Percentiles rank a stretch among this genome's conserved stretches.
These are phyloP conservation scores for Penicillium oxalicum DNA, from an alignment of 2,329 filamentous ascomycete genomes.

Conservation along the genomic window DNA sequence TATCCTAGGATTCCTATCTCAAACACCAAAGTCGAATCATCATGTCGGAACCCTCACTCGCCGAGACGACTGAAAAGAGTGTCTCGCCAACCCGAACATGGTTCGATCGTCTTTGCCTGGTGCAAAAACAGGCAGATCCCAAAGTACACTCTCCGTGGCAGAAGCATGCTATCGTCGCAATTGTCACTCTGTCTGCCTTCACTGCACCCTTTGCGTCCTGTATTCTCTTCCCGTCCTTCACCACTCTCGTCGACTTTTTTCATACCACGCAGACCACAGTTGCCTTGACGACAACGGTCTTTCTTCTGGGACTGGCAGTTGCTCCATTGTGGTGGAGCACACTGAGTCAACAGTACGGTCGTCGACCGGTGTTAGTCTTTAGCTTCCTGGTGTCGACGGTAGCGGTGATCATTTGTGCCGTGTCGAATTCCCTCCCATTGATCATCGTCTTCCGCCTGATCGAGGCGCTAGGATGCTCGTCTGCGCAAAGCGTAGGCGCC, in stretches of 20 bases:
- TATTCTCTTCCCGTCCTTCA: slow-evolving; percentile 13
- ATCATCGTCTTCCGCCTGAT: slow-evolving; percentile 37
- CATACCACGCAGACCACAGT: slow-evolving; percentile 28
- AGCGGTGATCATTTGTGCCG: slow-evolving; percentile 33
- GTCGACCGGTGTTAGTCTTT: slow-evolving; percentile 34
- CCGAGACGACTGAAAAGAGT: not conserved
- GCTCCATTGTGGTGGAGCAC: slow-evolving; percentile 39
- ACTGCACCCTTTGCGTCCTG: slow-evolving; percentile 2
- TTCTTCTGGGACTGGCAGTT: slow-evolving; percentile 35
- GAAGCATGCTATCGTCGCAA: not conserved
- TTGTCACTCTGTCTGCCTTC: slow-evolving; percentile 1
- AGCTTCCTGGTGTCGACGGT: slow-evolving; percentile 34
- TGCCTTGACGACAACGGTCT: slow-evolving; percentile 36
- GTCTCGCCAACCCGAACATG: not conserved
- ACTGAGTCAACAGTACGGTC: slow-evolving; percentile 35
- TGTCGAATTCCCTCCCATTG: slow-evolving; percentile 33
- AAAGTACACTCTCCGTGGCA: not conserved
- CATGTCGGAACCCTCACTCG: not conserved
- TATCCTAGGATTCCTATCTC: not conserved
- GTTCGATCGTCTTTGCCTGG: slow-evolving; percentile 1
- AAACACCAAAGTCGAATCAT: not conserved
- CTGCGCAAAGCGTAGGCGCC: slow-evolving; percentile 30
- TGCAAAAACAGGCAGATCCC: not conserved
- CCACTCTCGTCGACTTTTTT: slow-evolving; percentile 29
- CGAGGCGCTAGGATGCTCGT: slow-evolving; percentile 35